These are phyloP conservation scores for Chamaenerion angustifolium DNA, from an alignment of 345 rosid genomes.

Conservation along the genomic window DNA sequence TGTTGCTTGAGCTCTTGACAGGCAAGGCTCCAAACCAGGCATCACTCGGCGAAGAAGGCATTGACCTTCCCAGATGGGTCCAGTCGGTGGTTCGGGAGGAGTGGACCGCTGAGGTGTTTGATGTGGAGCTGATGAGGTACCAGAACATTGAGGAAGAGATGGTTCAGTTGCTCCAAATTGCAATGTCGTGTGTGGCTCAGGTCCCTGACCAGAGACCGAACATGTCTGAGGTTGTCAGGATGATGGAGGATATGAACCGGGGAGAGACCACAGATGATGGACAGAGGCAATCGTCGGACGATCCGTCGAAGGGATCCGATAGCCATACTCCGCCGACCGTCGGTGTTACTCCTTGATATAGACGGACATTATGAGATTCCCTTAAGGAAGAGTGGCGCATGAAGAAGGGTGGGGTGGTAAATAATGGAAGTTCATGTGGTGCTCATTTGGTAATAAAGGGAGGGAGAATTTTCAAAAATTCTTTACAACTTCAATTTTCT, in stretches of 20 bases:
- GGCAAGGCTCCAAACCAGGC: conserved; percentile 96
- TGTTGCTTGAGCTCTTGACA: conserved; percentile 67
- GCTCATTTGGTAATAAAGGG: not conserved
- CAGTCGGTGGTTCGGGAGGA: conserved; percentile 95
- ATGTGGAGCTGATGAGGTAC: conserved; percentile 79
- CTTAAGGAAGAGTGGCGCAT: conserved; percentile 5
- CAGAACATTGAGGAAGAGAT: conserved; percentile 94
- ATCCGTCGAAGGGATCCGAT: conserved; percentile 90
- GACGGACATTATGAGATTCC: not conserved
- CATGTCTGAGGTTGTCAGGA: conserved; percentile 70
- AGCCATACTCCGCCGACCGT: conserved; percentile 68
- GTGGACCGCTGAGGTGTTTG: conserved; percentile 98
- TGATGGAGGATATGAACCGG: conserved; percentile 85
- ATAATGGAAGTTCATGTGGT: conserved; percentile 1
- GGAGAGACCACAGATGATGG: conserved; percentile 64
- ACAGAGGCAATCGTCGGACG: conserved; percentile 80
- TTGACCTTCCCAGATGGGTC: conserved; percentile 93
- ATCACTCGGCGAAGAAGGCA: conserved; percentile 90
- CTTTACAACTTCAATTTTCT: not conserved
- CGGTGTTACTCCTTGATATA: conserved; percentile 34
- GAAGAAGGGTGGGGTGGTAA: not conserved
- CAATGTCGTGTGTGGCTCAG: conserved; percentile 77
- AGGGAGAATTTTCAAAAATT: not conserved
- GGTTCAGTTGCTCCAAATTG: conserved; percentile 92
- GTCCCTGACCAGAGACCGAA: conserved; percentile 88